Conservation (phyloP, 192 early-diverging fungal species). For the Umbelopsis vinacea region DNA sequence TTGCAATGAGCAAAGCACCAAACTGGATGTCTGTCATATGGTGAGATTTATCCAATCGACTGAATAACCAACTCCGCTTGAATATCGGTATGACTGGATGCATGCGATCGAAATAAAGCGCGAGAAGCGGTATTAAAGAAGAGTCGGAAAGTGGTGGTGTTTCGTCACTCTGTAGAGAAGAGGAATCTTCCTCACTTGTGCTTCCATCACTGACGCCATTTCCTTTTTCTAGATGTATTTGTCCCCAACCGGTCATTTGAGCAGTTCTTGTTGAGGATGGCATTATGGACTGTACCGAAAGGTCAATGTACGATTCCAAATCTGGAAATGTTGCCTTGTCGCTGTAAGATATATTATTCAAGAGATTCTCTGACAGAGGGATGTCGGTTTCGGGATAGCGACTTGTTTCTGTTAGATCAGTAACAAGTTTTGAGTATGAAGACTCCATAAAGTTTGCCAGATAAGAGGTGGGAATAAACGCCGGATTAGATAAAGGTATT, state of each 20-base stretch:
- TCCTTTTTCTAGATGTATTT: neutral
- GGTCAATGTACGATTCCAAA: neutral
- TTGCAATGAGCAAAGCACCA: slow-evolving; percentile 6
- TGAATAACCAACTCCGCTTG: slow-evolving; percentile 14
- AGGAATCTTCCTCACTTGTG: neutral
- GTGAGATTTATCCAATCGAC: slow-evolving; percentile 16
- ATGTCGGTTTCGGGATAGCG: neutral
- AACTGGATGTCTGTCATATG: slow-evolving; percentile 8
- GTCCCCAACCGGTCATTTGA: neutral
- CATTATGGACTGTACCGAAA: neutral
- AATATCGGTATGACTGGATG: slow-evolving; percentile 19
- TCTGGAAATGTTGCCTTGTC: neutral
- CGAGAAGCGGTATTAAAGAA: slow-evolving; percentile 3
- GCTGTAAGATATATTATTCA: neutral
- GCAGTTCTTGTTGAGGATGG: neutral
- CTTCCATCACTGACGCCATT: neutral
- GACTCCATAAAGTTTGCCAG: neutral
- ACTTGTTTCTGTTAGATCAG: neutral
- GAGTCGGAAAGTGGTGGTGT: slow-evolving; percentile 7
- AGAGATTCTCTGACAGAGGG: neutral
- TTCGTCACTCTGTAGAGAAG: slow-evolving; percentile 3
- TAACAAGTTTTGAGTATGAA: neutral
- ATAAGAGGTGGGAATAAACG: neutral
- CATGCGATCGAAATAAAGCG: slow-evolving; percentile 14
- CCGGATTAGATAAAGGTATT: neutral